phyloP scores from a whole-genome alignment of 768 basidiomycete genomes.

The Leccinellum rugosiceps region DNA sequence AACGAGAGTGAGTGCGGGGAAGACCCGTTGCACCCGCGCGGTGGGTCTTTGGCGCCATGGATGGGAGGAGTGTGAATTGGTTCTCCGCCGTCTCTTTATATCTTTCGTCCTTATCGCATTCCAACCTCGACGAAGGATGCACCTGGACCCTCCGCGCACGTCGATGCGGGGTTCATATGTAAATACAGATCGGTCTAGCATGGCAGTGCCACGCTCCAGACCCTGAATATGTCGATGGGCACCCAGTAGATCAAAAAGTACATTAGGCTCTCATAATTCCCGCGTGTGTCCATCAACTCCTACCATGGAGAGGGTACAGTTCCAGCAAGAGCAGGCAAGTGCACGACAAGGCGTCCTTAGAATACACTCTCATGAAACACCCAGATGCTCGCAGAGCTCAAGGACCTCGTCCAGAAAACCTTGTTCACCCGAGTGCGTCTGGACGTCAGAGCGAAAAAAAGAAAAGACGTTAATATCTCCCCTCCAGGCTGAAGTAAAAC shows the following conservation, averaged over 20 bases:
- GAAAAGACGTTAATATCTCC: conserved; percentile 2
- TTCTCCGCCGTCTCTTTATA: conserved; percentile 31
- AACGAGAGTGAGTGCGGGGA: conserved; percentile 61
- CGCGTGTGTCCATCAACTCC: background rate
- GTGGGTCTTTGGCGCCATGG: conserved; percentile 52
- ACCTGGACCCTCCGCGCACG: too few species aligned
- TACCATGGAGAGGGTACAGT: conserved; percentile 91
- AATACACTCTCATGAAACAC: conserved; percentile 4
- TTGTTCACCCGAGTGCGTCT: conserved; percentile 73
- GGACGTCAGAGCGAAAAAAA: background rate
- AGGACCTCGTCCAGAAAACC: conserved; percentile 82
- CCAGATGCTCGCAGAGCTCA: conserved; percentile 93
- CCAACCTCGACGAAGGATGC: background rate
- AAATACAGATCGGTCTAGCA: background rate
- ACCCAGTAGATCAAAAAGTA: too few species aligned
- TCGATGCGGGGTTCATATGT: conserved; percentile 3
- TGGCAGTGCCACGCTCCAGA: conserved; percentile 6
- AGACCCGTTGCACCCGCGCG: conserved; percentile 43
- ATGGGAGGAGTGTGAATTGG: conserved; percentile 23
- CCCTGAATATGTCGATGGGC: too few species aligned
- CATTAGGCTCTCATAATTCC: background rate
- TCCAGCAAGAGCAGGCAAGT: conserved; percentile 83
- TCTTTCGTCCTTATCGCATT: conserved; percentile 13
- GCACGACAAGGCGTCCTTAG: background rate
- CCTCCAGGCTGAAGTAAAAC: conserved; percentile 68